Base-by-base conservation (phyloP, 495 filamentous ascomycete species). In the Articulospora tetracladia region DNA sequence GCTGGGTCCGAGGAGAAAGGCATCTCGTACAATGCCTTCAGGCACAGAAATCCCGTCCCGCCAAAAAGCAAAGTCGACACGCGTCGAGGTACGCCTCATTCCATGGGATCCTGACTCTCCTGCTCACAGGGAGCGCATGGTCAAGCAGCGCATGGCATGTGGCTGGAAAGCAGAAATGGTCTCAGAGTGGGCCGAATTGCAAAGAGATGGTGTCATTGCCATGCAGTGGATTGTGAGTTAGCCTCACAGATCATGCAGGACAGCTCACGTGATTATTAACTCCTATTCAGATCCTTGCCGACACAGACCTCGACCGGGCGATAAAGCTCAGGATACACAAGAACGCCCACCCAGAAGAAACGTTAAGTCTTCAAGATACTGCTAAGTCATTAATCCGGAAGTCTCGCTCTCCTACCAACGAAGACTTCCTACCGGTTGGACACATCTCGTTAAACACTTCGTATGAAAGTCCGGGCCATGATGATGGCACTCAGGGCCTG, bases 141-240 rank as follows among this genome's bases (percentile, higher is more conserved):
- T 68, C 26, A 60, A 72, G 32, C 74, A 77, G 57, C 71, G 74
- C n/a, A 59, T 75, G 13, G 66, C 72, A 10, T 77, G 75, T 57
- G 72, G 70, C 17, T 77, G 75, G 75, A 68, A 71, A 20, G 34
- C 59, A 0, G 58, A 75, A 1, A 57, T 62, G 34, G 66, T 74
- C 10, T 66, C 66, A 36, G 36, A 22, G 49, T 65, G 65, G 64
- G 39, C 48, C 28, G 53, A 44, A 20, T 6, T 28, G 15, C 51
- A 54, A 51, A 19, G 32, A 24, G n/a, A 22, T 55, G 25, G 58
- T 20, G 55, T 48, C 1, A 60, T 66, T 3, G 52, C 47, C 51
- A 15, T 67, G 1, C 64, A 67, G 19, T 68, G 61, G 57, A 34
- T 67, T 17, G 61, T 59, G 15, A 58, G 56, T 60, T 32, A 34